Evolutionary conservation across 192 early-diverging fungal species (phyloP).

Genomic region (Backusella morwellensis): DNA sequence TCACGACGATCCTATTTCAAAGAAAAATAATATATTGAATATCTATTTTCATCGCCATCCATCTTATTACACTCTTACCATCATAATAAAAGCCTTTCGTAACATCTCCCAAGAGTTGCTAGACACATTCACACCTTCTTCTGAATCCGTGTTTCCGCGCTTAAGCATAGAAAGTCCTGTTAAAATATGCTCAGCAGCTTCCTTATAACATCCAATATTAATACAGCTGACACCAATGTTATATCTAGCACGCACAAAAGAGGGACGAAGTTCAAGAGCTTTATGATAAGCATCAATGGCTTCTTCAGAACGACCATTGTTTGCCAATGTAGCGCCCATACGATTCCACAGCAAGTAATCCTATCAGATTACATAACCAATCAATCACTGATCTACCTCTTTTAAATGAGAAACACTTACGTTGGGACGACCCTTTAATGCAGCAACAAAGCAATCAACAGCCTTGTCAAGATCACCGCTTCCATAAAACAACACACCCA

Average conservation of each 20-base stretch:
- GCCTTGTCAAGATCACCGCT: conserved; percentile 94
- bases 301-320: conserved; percentile 70
- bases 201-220: conserved; percentile 89
- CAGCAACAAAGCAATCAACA: conserved; percentile 95
- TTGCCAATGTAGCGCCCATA: conserved; percentile 97
- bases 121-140: conserved; percentile 57
- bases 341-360: conserved; percentile 98
- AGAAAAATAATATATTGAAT: not conserved
- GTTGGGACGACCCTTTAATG: conserved; percentile 79
- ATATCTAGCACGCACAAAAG: conserved; percentile 95
- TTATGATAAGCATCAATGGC: conserved; percentile 96
- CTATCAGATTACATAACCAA: conserved; percentile 21
- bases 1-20: conserved; percentile 52
- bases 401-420: conserved; percentile 18
- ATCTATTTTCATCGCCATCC: too few species aligned
- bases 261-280: conserved; percentile 92
- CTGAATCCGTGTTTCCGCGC: conserved; percentile 23
- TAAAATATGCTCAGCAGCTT: conserved; percentile 94
- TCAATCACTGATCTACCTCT: not conserved
- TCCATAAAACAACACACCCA: conserved; percentile 97
- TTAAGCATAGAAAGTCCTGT: conserved; percentile 68
- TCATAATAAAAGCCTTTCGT: conserved; percentile 56
- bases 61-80: conserved; percentile 33
- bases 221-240: conserved; percentile 98
- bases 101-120: conserved; percentile 65